Base-by-base conservation (phyloP, 306 rosid genomes). In the Alnus glutinosa region DNA sequence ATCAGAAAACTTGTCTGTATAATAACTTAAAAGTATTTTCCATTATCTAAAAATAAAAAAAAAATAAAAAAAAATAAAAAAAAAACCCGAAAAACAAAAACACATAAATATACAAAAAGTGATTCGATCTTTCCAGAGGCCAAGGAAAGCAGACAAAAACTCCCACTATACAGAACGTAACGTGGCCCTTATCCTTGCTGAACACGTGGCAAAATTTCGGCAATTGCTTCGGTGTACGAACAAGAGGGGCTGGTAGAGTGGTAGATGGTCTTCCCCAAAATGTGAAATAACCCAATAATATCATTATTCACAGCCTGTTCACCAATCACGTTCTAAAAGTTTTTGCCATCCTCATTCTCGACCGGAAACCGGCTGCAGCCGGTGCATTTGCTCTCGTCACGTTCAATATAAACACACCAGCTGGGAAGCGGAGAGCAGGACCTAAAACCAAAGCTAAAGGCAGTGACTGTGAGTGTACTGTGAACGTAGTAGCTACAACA, bases 311-410 rank as follows among this genome's bases (percentile, higher is more conserved):
- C 91, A 85, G 93, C n/a, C 89, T 87, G 89, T 83, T 73, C 32
- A 42, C 70, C 75, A 62, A 83, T 71, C 36, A 70, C 57, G 55
- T 75, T 79, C 49, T 2, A 7, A 28, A 32, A 37, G 3, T 49
- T 32, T 58, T 39, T 36, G 5, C 9, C 3, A 13, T 37, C 39
- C 54, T 19, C 18, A 19, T n/a, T 11, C 19, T 0, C 9, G 8
- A 88, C 96, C 86, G 94, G 96, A 1, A 83, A 93, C 96, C 83
- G 86, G 88, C 18, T 32, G 64, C 47, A 69, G 71, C 87, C 94
- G 19, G 97, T 89, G 74, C 30, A 0, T 1, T 0, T 8, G 30
- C 36, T 63, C 81, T 46, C 48, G 18, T 73, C 71, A 30, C 61
- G 77, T 70, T 80, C 87, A 70, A 57, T 93, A 91, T 89, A 91